These are phyloP conservation scores for Acaromyces ingoldii DNA, from an alignment of 1,284 basidiomycete species.

Conservation along the genomic window DNA sequence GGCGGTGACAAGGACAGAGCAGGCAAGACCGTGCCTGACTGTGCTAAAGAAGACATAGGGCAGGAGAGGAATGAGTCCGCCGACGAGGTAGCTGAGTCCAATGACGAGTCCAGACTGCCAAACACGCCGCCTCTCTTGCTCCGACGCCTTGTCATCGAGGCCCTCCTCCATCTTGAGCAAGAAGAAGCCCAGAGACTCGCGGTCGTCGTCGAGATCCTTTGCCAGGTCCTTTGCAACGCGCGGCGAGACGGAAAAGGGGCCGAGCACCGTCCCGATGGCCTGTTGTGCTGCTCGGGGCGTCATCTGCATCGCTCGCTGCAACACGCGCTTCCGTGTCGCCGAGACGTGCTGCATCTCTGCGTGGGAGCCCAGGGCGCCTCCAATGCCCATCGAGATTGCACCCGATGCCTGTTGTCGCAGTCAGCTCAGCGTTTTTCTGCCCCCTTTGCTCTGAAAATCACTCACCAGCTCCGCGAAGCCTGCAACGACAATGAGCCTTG, in stretches of 20 bases:
- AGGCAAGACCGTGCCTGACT: slow-evolving; percentile 21
- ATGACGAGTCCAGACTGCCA: slow-evolving; percentile 36
- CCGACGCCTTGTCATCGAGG: slow-evolving; percentile 33
- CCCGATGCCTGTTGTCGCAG: slow-evolving; percentile 10
- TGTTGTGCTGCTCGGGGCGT: too few relatives aligned
- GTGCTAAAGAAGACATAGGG: slow-evolving; percentile 37
- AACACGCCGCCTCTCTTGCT: slow-evolving; percentile 28
- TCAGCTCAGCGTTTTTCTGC: slow-evolving; percentile 21
- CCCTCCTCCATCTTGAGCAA: slow-evolving; percentile 11
- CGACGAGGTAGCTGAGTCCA: slow-evolving; percentile 38
- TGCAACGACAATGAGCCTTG: slow-evolving; percentile 79
- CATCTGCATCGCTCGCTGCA: too few relatives aligned
- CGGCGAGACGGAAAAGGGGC: too few relatives aligned
- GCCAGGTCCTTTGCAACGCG: background rate
- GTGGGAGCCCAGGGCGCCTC: slow-evolving; percentile 92
- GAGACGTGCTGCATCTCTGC: slow-evolving; percentile 87
- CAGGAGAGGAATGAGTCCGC: slow-evolving; percentile 36
- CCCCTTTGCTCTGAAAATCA: too few relatives aligned
- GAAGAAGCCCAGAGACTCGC: background rate
- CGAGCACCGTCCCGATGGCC: too few relatives aligned
- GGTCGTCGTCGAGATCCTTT: background rate
- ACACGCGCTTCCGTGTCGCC: too few relatives aligned
- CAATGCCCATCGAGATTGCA: slow-evolving; percentile 76
- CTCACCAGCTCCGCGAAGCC: slow-evolving; percentile 70
- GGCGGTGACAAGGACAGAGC: slow-evolving; percentile 33